These are phyloP conservation scores for Arabidopsis thaliana DNA, from an alignment of 345 rosid genomes.

Conservation along the genomic window DNA sequence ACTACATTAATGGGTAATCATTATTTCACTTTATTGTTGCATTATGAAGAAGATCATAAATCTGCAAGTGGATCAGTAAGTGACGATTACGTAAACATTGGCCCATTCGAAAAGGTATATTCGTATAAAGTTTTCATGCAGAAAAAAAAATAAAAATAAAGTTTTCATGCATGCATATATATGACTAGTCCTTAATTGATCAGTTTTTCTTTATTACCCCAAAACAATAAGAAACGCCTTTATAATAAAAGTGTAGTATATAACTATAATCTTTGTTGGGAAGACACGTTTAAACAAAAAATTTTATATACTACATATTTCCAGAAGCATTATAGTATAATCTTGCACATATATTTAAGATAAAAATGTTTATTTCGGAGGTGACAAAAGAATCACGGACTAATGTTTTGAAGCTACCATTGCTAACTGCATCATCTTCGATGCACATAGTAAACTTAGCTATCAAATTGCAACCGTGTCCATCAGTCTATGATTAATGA, in stretches of 20 bases:
- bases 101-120: constrained; percentile 1
- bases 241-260: no score
- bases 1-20: constrained; percentile 10
- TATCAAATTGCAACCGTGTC: not conserved
- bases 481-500: no score
- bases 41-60: not conserved
- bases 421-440: not conserved
- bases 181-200: not conserved
- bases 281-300: no score
- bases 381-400: not conserved
- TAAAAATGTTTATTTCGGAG: not conserved
- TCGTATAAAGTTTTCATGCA: not conserved
- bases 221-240: not conserved
- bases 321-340: no score
- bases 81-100: constrained; percentile 23
- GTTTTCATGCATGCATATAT: constrained; percentile 14
- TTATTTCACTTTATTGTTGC: constrained; percentile 5
- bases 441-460: not conserved
- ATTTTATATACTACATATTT: no score
- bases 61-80: constrained; percentile 1
- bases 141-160: no score
- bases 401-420: not conserved
- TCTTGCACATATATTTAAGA: not conserved
- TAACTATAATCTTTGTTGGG: no score
- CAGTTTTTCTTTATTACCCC: not conserved